These are phyloP conservation scores for Cyphellophora europaea DNA, from an alignment of 2,329 filamentous ascomycete genomes.

Conservation along the genomic window DNA sequence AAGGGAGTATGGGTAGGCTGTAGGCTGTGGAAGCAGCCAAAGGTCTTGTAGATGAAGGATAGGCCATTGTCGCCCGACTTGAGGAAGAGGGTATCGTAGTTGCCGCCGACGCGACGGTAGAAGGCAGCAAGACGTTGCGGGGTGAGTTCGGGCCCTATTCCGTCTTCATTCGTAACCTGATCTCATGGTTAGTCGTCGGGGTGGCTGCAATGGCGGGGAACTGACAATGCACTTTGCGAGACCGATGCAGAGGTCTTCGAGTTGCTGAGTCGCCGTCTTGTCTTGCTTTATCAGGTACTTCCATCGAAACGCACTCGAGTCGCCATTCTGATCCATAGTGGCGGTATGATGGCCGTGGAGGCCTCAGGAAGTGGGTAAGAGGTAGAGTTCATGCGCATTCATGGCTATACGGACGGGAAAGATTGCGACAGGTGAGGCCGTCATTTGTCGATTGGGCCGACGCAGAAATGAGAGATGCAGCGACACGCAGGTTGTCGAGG, in stretches of 20 bases:
- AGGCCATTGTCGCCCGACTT: conserved; percentile 64
- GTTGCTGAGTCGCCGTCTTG: conserved; percentile 57
- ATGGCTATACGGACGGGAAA: too few species aligned
- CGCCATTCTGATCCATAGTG: conserved; percentile 8
- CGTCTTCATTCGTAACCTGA: conserved; percentile 18
- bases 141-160: conserved; percentile 34
- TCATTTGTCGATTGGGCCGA: too few species aligned
- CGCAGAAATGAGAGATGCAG: too few species aligned
- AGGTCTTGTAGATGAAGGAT: conserved; percentile 84
- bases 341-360: too few species aligned
- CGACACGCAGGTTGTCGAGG: too few species aligned
- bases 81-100: conserved; percentile 73
- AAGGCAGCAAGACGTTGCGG: conserved; percentile 67
- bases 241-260: conserved; percentile 59
- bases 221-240: conserved; percentile 64
- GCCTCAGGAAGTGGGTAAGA: too few species aligned
- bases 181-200: conserved; percentile 5
- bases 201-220: conserved; percentile 9
- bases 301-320: conserved; percentile 6
- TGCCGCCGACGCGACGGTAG: conserved; percentile 64
- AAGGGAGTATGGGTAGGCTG: conserved; percentile 65
- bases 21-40: conserved; percentile 82
- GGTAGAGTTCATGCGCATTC: too few species aligned
- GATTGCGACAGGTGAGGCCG: too few species aligned
- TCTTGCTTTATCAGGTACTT: conserved; percentile 54